Percentiles rank a stretch among this genome's conserved stretches.
These are phyloP conservation scores for Sordariomycetes sp. DNA, from an alignment of 2,329 filamentous ascomycete species.

Conservation along the genomic window DNA sequence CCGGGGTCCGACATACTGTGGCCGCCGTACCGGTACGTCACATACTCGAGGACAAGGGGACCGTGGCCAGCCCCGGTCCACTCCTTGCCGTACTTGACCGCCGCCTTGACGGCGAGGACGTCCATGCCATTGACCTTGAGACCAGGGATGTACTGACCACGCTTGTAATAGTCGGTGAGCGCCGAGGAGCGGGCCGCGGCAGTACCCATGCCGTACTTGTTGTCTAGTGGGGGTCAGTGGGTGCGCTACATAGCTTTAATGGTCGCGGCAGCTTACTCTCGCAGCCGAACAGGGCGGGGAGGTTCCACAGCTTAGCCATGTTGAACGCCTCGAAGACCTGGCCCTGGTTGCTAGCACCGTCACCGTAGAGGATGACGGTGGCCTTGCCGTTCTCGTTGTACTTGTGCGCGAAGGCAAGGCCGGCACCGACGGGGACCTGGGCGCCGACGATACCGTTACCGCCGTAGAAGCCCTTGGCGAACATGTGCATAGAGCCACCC, in stretches of 20 bases:
- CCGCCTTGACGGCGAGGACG: slow-evolving; percentile 92
- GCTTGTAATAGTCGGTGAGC: slow-evolving; percentile 99
- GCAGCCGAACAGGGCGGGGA: slow-evolving; percentile 91
- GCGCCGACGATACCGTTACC: slow-evolving; percentile 99
- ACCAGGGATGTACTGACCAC: slow-evolving; percentile 97
- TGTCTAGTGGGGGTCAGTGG: slow-evolving; percentile 47
- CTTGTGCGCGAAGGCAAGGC: slow-evolving; percentile 92
- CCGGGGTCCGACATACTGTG: slow-evolving; percentile 99
- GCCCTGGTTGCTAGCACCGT: slow-evolving; percentile 97
- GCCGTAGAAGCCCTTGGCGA: slow-evolving; percentile 92
- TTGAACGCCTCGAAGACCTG: slow-evolving; percentile 99
- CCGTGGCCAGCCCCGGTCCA: slow-evolving; percentile 75
- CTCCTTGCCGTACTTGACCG: slow-evolving; percentile 86
- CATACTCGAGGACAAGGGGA: slow-evolving; percentile 93
- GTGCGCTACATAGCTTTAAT: not conserved
- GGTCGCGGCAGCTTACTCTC: slow-evolving; percentile 63
- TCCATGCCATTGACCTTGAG: slow-evolving; percentile 99
- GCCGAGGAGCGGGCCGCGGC: slow-evolving; percentile 87
- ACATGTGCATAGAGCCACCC: slow-evolving; percentile 99
- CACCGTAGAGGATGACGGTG: slow-evolving; percentile 85
- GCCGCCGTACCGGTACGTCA: slow-evolving; percentile 97
- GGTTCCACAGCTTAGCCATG: slow-evolving; percentile 99
- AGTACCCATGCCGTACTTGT: slow-evolving; percentile 99
- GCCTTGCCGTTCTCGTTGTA: slow-evolving; percentile 81
- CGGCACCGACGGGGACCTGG: slow-evolving; percentile 93